Evolutionary conservation across 495 filamentous ascomycete species (phyloP), one percentile per base, ranked within the genome.

Genomic region (Clohesyomyces aquaticus): DNA sequence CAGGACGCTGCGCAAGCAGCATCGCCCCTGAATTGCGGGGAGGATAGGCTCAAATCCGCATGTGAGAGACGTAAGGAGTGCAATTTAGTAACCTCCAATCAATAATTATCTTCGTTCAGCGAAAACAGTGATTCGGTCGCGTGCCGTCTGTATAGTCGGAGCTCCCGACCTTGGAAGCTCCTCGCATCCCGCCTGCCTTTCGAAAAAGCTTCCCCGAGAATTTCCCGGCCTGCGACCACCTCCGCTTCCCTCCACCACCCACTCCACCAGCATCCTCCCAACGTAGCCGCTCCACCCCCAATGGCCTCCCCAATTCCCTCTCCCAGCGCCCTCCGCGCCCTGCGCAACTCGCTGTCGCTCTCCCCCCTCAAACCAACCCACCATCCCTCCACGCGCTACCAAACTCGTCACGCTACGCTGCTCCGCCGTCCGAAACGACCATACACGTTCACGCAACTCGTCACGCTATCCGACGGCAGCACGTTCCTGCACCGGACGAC

Each of bases 401-500:
- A 59, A 81, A 77, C 78, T 74, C 89, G 91, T n/a, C 84, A 91
- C 73, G 95, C 94, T 23, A 89, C 88, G n/a, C 89, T 96, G 62
- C 83, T 98, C 72, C 85, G 82, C 32, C 92, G 95, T 2, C 91
- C 90, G 16, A 87, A 89, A 70, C 87, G 93, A 3, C 94, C 94
- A 29, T 97, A 97, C 84, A 90, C 88, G 68, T 96, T 96, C 84
- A 96, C 94, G 21, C 94, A 98, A 77, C 87, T 98, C 29, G 83
- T 98, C 55, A 93, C 93, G 57, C 88, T 96, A 65, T 87, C 87
- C n/a, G 94, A 98, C 81, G 94, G 94, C 58, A 86, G 82, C 71
- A 89, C 91, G 57, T 97, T 86, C 83, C 86, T 88, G 12, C 83
- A 89, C 60, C 93, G 95, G 71, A 96, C 95, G 8, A 95, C 93